phyloP scores from a whole-genome alignment of 352 stramenopile genomes.

The Thalassiosira hispida region DNA sequence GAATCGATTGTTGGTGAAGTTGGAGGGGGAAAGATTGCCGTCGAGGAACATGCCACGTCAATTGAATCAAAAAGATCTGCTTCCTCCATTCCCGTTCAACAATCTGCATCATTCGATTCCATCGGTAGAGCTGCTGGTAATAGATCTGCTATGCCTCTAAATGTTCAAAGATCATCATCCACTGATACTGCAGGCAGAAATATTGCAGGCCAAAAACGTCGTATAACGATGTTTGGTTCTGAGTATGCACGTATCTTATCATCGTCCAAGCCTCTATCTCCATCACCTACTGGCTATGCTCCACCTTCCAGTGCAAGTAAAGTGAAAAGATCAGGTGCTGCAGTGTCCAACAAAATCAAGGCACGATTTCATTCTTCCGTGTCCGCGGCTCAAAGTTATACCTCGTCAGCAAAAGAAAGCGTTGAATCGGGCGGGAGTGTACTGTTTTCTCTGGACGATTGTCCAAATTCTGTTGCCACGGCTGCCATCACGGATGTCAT shows the following conservation, averaged over 20 bases:
- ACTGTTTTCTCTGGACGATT: constrained; percentile 55
- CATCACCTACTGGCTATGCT: background rate
- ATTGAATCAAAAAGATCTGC: background rate
- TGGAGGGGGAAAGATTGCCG: background rate
- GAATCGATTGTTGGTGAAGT: constrained; percentile 17
- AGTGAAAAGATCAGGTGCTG: constrained; percentile 32
- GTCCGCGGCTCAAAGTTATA: constrained; percentile 19
- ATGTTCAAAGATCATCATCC: constrained; percentile 13
- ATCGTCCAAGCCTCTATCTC: constrained; percentile 51
- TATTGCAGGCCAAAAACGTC: constrained; percentile 15
- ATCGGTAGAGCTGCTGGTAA: background rate
- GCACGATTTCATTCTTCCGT: constrained; percentile 33
- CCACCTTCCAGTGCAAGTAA: constrained; percentile 23
- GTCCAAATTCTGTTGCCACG: constrained; percentile 48
- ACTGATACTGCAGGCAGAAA: constrained; percentile 7
- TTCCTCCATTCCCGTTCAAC: background rate
- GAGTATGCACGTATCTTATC: constrained; percentile 84
- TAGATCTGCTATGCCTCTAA: background rate
- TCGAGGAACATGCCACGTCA: background rate
- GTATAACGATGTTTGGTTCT: constrained; percentile 82
- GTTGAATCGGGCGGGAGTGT: constrained; percentile 59
- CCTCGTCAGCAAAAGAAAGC: constrained; percentile 35
- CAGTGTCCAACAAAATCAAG: constrained; percentile 58
- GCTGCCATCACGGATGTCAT: constrained; percentile 82
- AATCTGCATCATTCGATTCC: background rate